Evolutionary conservation across 805 yeast species (phyloP).

Genomic region (Spathaspora hagerdaliae): DNA sequence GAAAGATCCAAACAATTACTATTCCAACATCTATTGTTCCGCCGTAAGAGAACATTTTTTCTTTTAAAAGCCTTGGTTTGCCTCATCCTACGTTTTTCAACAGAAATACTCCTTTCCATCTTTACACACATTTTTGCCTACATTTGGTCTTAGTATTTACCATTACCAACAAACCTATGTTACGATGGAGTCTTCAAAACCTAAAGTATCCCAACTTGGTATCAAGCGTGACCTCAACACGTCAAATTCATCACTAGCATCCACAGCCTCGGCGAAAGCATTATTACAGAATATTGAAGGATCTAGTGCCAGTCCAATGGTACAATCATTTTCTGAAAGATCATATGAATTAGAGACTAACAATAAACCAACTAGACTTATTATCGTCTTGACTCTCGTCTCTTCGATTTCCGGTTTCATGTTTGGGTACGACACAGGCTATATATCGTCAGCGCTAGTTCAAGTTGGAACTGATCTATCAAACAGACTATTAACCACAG

Average conservation of each 20-base stretch:
- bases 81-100: no score
- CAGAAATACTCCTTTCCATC: no score
- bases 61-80: no score
- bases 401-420: constrained; percentile 92
- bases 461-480: constrained; percentile 73
- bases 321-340: not conserved
- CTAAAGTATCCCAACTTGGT: no score
- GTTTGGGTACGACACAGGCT: constrained; percentile 98
- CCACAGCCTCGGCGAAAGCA: constrained; percentile 5
- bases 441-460: constrained; percentile 89
- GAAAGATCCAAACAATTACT: no score
- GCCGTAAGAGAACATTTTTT: no score
- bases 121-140: no score
- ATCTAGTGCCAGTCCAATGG: not conserved
- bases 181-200: no score
- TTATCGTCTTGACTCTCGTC: constrained; percentile 63
- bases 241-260: not conserved
- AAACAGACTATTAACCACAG: constrained; percentile 56
- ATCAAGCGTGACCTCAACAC: no score
- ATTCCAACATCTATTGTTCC: no score
- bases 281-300: not conserved
- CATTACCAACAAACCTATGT: no score
- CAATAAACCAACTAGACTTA: constrained; percentile 53
- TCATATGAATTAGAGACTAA: not conserved
- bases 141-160: no score